These are phyloP conservation scores for Triangularia setosa DNA, from an alignment of 2,329 filamentous ascomycete genomes.

Conservation along the genomic window DNA sequence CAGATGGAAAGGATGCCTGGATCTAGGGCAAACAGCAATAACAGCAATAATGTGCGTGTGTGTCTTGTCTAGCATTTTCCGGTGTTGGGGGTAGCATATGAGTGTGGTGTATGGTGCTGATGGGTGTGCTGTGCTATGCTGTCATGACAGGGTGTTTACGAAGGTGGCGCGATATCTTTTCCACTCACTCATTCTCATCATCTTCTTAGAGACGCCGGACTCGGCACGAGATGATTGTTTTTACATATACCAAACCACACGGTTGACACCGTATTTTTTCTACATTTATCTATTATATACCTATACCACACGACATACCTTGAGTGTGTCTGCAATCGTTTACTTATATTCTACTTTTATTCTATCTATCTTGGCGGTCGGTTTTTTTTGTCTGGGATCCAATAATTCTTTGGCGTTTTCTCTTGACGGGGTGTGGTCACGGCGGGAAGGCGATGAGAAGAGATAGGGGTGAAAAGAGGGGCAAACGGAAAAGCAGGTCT, in stretches of 20 bases:
- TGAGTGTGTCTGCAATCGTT: neutral
- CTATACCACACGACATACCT: neutral
- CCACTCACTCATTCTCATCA: neutral
- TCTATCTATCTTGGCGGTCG: neutral
- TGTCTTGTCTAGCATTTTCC: slow-evolving; percentile 20
- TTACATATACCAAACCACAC: neutral
- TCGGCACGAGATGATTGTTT: neutral
- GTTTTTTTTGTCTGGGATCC: neutral
- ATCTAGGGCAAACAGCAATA: slow-evolving; percentile 25
- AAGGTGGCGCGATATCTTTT: neutral
- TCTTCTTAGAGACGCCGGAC: neutral
- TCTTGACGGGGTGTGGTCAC: neutral
- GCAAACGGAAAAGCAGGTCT: neutral
- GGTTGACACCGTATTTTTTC: neutral
- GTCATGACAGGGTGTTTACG: neutral
- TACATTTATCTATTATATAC: neutral
- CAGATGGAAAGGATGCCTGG: slow-evolving; percentile 29
- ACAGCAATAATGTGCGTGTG: slow-evolving; percentile 9
- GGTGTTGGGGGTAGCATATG: slow-evolving; percentile 17
- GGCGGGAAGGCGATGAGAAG: neutral
- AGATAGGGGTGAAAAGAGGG: neutral
- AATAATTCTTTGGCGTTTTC: neutral
- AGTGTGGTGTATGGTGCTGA: neutral
- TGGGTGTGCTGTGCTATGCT: neutral
- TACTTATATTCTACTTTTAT: neutral